Evolutionary conservation across 192 early-diverging fungal genomes (phyloP).

Genomic region (Irineochytrium annulatum): DNA sequence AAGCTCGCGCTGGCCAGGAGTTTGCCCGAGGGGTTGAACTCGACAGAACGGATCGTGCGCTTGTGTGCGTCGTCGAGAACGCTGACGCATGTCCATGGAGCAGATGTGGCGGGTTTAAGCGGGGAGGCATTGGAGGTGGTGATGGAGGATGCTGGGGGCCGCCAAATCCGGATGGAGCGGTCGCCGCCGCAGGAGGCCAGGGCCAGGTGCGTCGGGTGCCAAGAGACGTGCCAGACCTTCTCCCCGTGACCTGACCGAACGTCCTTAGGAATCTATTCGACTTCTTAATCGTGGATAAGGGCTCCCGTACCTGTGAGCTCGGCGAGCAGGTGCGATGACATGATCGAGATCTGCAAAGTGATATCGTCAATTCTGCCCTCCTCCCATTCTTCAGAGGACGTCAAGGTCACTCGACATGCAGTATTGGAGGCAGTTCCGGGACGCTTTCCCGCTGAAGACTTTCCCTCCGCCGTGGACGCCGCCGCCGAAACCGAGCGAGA

Average conservation of each 20-base stretch:
- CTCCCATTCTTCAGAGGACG: no score
- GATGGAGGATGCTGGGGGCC: conserved; percentile 19
- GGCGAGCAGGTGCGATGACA: no score
- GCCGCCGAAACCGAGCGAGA: conserved; percentile 16
- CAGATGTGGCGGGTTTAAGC: conserved; percentile 24
- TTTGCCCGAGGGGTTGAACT: conserved; percentile 70
- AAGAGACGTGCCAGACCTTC: conserved; percentile 80
- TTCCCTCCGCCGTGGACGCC: conserved; percentile 31
- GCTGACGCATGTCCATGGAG: conserved; percentile 71
- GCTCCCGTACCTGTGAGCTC: no score
- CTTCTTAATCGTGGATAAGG: no score
- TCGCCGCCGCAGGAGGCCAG: conserved; percentile 86
- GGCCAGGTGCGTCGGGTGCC: conserved; percentile 71
- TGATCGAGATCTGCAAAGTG: no score
- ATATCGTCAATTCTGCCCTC: no score
- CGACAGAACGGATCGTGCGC: conserved; percentile 84
- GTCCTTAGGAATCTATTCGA: background rate
- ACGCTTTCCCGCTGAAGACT: conserved; percentile 36
- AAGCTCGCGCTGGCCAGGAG: conserved; percentile 86
- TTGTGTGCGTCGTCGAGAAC: conserved; percentile 83
- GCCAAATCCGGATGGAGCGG: conserved; percentile 87
- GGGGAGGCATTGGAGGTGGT: background rate
- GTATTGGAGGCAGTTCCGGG: background rate
- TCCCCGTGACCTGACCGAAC: conserved; percentile 64
- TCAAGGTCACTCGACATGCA: no score